Conservation (phyloP, 352 stramenopile species). For the Pythium brassicae region DNA sequence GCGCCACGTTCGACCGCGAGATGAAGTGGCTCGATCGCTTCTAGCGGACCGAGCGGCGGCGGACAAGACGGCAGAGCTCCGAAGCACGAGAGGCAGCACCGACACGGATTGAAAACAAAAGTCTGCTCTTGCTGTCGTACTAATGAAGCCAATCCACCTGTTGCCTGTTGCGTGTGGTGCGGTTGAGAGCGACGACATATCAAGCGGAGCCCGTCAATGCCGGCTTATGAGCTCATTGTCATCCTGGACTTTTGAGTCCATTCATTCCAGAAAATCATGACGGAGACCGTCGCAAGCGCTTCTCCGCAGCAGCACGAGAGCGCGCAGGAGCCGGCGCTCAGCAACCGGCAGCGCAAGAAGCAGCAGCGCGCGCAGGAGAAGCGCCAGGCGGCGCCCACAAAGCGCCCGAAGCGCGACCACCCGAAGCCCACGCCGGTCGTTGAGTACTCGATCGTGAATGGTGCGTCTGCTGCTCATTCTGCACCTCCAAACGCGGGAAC, state of each 20-base stretch:
- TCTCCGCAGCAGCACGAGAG: background rate
- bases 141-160: no score
- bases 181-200: no score
- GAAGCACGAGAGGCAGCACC: no score
- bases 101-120: no score
- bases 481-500: no score
- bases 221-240: no score
- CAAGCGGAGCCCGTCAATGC: no score
- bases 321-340: constrained; percentile 1
- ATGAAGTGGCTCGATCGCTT: constrained; percentile 76
- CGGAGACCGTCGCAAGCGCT: background rate
- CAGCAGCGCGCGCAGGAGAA: constrained; percentile 21
- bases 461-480: constrained; percentile 13
- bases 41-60: background rate
- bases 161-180: no score
- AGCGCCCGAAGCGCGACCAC: constrained; percentile 16
- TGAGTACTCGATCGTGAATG: constrained; percentile 61
- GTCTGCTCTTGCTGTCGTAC: no score
- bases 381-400: constrained; percentile 13
- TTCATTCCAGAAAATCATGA: background rate
- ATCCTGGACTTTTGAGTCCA: no score
- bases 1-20: constrained; percentile 61
- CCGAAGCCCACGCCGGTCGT: constrained; percentile 22
- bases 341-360: constrained; percentile 49
- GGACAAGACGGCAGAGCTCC: background rate